Base-by-base conservation (phyloP, 306 rosid species). In the Inga oerstediana region DNA sequence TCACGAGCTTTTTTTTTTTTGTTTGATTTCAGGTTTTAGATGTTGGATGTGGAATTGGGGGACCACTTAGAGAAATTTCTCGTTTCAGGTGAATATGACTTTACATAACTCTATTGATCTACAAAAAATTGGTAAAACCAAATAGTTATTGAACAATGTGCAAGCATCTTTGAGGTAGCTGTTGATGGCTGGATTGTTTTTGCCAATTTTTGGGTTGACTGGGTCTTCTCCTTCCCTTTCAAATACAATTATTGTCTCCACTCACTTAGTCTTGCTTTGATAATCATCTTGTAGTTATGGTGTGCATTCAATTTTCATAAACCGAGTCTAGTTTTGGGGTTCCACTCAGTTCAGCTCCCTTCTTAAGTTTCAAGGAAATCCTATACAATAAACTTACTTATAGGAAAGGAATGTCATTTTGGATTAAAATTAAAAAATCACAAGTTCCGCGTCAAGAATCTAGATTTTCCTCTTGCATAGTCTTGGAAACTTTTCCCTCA, bases 21-120 rank as follows among this genome's bases (percentile, higher is more conserved):
- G 51, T 76, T 27, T 19, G 4, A n/a, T 74, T 12, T 44, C 49
- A 95, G 98, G 98, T 95, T 87, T 85, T 95, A 89, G 98, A 95
- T 83, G 92, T 93, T 81, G 98, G 98, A 75, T 95, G 98, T 87
- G 98, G 98, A 88, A 93, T 95, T 75, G 98, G 98, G 22, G 98
- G 98, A 46, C 98, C 98, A 11, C 85, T 95, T 19, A 89, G 98
- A 86, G 98, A 95, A 86, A 92, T 95, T 82, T 82, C 95, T 43
- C 94, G 93, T 52, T 95, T 95, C 87, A 95, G 98, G 98, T 95
- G 80, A 87, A 41, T 80, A 16, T 48, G 56, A 48, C 49, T 44
- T 4, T 10, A 71, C 24, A 71, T 71, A 20, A 71, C 3, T 43
- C 10, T 7, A 12, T 14, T 12, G 56, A 2, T 44, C 30, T 71